Evolutionary conservation across 768 basidiomycete species (phyloP).

Genomic region (Trichaptum fuscoviolaceum): DNA sequence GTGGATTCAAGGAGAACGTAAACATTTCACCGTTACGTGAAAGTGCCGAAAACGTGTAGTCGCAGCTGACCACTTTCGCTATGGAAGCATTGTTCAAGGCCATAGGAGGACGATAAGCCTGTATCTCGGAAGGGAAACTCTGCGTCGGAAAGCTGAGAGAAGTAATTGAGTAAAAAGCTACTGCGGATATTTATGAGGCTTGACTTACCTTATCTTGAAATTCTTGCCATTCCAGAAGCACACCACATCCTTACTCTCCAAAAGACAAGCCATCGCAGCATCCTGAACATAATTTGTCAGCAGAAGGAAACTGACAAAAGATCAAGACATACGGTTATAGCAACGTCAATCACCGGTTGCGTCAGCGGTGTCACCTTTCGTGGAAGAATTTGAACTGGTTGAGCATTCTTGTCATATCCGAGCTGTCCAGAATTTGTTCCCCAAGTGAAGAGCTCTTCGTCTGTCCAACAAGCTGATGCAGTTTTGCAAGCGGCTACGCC

Average conservation of each 20-base stretch:
- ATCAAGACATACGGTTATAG: slow-evolving; percentile 56
- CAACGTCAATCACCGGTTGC: slow-evolving; percentile 63
- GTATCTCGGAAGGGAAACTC: slow-evolving; percentile 69
- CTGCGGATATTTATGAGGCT: slow-evolving; percentile 7
- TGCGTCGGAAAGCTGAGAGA: slow-evolving; percentile 64
- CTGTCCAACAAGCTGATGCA: slow-evolving; percentile 88
- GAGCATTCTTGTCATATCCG: slow-evolving; percentile 44
- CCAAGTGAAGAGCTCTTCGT: slow-evolving; percentile 74
- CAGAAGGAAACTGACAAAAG: not conserved
- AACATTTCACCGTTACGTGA: slow-evolving; percentile 89
- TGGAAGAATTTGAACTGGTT: slow-evolving; percentile 71
- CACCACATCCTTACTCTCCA: slow-evolving; percentile 75
- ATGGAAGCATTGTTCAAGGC: slow-evolving; percentile 66
- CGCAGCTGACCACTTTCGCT: slow-evolving; percentile 72
- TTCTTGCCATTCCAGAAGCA: slow-evolving; percentile 75
- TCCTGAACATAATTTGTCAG: slow-evolving; percentile 43
- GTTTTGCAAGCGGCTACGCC: slow-evolving; percentile 86
- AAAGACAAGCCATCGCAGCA: slow-evolving; percentile 73
- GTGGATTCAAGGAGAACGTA: slow-evolving; percentile 52
- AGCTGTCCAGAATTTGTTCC: slow-evolving; percentile 92
- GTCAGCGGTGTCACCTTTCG: slow-evolving; percentile 76
- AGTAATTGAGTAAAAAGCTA: slow-evolving; percentile 3
- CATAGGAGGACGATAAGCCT: slow-evolving; percentile 78
- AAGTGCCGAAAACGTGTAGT: slow-evolving; percentile 77
- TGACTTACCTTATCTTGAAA: slow-evolving; percentile 64